Base-by-base conservation (phyloP, 2,329 filamentous ascomycete genomes). In the Penicillium sp. region DNA sequence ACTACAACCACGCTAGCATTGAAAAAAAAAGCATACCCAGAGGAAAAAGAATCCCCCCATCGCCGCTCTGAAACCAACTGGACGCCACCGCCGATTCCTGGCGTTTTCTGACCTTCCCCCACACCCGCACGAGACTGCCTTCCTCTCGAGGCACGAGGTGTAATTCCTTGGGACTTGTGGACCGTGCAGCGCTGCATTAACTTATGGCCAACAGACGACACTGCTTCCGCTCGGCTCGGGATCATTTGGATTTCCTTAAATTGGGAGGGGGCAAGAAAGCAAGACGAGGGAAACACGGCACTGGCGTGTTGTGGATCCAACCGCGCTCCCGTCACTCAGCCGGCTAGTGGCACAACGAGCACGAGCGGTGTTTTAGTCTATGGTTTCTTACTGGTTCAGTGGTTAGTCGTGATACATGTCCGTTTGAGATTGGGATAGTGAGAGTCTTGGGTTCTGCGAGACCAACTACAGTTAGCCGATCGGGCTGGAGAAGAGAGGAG, bases 31-130 rank as follows among this genome's bases (percentile, higher is more conserved):
- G 12, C 22, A 15, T 5, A 14, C 5, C 52, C 42, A 55, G 31
- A 25, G 37, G 38, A 53, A 53, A 53, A 42, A 20, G 50, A 5
- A 50, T 37, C 10, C 48, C 20, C 31, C 12, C 15, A 54, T 22
- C 38, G 28, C 51, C 28, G 22, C 31, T 42, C 39, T n/a, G 38
- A 42, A 42, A 54, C 48, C 41, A 41, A 53, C 50, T 55, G 54
- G 45, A 60, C 63, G 57, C 63, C 63, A 63, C 63, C 51, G 58
- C 58, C 53, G 53, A 38, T 39, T 60, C 59, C 48, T 57, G 39
- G 49, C 55, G 22, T 47, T 42, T 31, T 41, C 42, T 47, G 49
- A 25, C 49, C 35, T 49, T 1, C 14, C 38, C 17, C 22, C 8
- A 37, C 14, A 14, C 17, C 12, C 47, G 47, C 56, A 53, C 45